A percentile compares a stretch with the other conserved stretches of the same genome.
Evolutionary conservation across 2,329 filamentous ascomycete genomes (phyloP).

Genomic region (Leptosphaerulina australis): DNA sequence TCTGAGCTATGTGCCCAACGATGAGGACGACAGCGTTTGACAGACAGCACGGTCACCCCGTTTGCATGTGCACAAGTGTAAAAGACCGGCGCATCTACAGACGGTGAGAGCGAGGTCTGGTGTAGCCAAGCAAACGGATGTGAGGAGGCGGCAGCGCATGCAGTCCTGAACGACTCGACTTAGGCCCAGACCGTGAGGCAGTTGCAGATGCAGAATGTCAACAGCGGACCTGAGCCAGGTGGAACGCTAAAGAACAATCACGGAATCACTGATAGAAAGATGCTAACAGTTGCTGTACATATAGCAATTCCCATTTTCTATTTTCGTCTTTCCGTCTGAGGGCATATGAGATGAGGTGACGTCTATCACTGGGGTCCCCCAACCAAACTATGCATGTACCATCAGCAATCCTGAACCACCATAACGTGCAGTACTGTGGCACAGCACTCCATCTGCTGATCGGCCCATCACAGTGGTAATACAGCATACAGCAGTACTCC

Average conservation of each 20-base stretch:
- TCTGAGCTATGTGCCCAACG: constrained; percentile 15
- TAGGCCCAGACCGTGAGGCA: constrained; percentile 5
- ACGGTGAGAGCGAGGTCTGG: constrained; percentile 13
- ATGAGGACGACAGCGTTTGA: constrained; percentile 22
- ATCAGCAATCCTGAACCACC: neutral
- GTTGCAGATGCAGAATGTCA: constrained; percentile 1
- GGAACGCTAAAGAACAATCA: neutral
- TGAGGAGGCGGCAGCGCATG: constrained; percentile 8
- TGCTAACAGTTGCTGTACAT: neutral
- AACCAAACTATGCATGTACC: neutral
- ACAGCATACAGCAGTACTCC: neutral
- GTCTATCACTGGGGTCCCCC: neutral
- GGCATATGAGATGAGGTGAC: neutral
- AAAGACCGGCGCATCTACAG: constrained; percentile 12
- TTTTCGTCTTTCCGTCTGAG: neutral
- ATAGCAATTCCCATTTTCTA: neutral
- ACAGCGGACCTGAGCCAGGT: neutral
- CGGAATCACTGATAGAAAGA: neutral
- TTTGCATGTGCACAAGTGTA: constrained; percentile 21
- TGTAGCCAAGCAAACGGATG: constrained; percentile 20
- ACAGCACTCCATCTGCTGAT: neutral
- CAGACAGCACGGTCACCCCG: constrained; percentile 22
- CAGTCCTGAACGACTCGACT: neutral
- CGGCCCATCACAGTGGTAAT: neutral
- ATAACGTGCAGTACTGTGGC: neutral